Evolutionary conservation across 371 early-diverging fungal species (phyloP).

Genomic region (Zancudomyces culisetae): DNA sequence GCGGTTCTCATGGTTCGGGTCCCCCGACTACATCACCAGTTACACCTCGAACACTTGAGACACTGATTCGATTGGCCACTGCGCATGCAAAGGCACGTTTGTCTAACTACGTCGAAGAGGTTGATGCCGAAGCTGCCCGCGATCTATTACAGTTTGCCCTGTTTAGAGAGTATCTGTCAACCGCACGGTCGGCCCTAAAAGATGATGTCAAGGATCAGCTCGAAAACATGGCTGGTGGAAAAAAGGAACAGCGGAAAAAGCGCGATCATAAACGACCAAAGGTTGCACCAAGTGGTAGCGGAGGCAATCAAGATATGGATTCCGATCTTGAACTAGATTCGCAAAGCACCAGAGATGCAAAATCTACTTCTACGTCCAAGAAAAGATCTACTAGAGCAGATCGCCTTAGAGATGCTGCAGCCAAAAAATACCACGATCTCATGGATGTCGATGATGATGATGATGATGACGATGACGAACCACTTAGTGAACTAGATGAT

Average conservation of each 20-base stretch:
- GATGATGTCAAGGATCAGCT: neutral
- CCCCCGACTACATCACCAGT: constrained; percentile 39
- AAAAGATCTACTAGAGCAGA: neutral
- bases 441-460: constrained; percentile 8
- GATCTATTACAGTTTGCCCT: constrained; percentile 74
- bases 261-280: constrained; percentile 9
- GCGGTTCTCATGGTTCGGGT: constrained; percentile 28
- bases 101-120: constrained; percentile 53
- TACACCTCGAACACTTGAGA: constrained; percentile 97
- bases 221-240: neutral
- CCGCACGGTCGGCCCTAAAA: neutral
- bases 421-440: neutral
- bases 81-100: constrained; percentile 97
- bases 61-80: constrained; percentile 94
- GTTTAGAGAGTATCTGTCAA: constrained; percentile 49
- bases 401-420: neutral
- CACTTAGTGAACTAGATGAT: constrained; percentile 23
- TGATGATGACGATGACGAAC: too few species aligned
- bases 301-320: constrained; percentile 13
- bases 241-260: neutral
- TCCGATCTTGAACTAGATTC: constrained; percentile 23
- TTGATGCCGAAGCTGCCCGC: constrained; percentile 73
- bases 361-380: constrained; percentile 3
- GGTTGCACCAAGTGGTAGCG: constrained; percentile 10
- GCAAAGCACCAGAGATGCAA: neutral